Evolutionary conservation across 140 eudicot species (phyloP), one percentile per base, ranked within the genome.

Genomic region (Bidens hawaiensis): DNA sequence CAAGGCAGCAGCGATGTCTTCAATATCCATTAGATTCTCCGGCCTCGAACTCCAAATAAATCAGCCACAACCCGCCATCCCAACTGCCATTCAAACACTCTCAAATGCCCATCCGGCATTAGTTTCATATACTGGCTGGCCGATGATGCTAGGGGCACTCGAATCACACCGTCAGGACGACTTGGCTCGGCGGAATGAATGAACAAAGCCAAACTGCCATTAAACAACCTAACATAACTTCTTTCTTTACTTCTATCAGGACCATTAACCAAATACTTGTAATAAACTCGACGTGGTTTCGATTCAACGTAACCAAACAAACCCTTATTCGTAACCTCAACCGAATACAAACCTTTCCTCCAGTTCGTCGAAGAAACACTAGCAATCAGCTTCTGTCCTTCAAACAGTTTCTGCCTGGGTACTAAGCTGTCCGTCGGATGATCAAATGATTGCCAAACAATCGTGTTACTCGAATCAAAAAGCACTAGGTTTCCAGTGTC

Each of bases 261-360:
- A 15, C 54, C 64, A 41, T 28, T 67, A 18, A 62, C 53, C 58
- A 47, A 13, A 12, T 55, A 62, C 4, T 41, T 21, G 46, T 64
- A 70, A 70, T 79, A 79, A 9, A 58, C 57, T 19, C 63, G 65
- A 4, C 72, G 81, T 15, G 78, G 78, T 1, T 70, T 53, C 1
- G 81, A 54, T 52, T 70, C 63, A 25, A 78, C 84, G 81, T 38
- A 75, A 47, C 66, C 78, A 4, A 58, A 52, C 75, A 80, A 50
- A 34, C 79, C 76, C 46, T 48, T 36, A 42, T 57, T 41, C 0
- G 47, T 73, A 3, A 49, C 76, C 16, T 56, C 24, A 27, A 78
- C 55, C 2, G 79, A 53, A 51, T 75, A 75, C 53, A 55, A 41
- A 49, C 76, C 76, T 30, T 51, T 51, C 5, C 41, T 16, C 82